Evolutionary conservation across 805 yeast genomes (phyloP).

Genomic region (Clavispora santaluciae): DNA sequence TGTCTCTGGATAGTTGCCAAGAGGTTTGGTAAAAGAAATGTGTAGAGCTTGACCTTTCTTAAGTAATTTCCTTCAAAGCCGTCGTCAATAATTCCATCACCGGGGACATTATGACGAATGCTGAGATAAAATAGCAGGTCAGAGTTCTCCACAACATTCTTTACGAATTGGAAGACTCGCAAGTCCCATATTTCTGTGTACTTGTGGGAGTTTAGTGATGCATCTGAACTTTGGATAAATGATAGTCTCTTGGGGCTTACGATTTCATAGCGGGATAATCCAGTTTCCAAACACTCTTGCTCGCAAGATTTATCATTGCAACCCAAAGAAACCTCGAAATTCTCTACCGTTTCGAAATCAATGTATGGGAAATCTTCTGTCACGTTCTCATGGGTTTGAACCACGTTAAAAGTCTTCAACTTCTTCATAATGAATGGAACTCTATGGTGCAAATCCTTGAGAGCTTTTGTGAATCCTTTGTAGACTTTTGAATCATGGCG

Average conservation of each 20-base stretch:
- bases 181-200: slow-evolving; percentile 53
- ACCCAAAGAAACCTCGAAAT: slow-evolving; percentile 44
- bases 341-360: slow-evolving; percentile 20
- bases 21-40: slow-evolving; percentile 41
- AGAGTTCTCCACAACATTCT: slow-evolving; percentile 20
- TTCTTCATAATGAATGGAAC: slow-evolving; percentile 10
- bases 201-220: slow-evolving; percentile 28
- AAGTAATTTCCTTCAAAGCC: slow-evolving; percentile 72
- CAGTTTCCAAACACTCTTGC: slow-evolving; percentile 40
- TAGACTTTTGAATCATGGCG: slow-evolving; percentile 7
- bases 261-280: slow-evolving; percentile 29
- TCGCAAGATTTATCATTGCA: slow-evolving; percentile 40
- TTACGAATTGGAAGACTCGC: slow-evolving; percentile 31
- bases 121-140: slow-evolving; percentile 37
- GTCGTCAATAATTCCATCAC: slow-evolving; percentile 43
- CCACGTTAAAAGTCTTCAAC: slow-evolving; percentile 21
- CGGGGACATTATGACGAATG: slow-evolving; percentile 56
- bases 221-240: slow-evolving; percentile 27
- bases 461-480: slow-evolving; percentile 2
- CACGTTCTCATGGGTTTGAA: slow-evolving; percentile 16
- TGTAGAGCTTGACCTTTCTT: slow-evolving; percentile 52
- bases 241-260: slow-evolving; percentile 32
- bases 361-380: slow-evolving; percentile 13
- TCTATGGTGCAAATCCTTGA: slow-evolving; percentile 6
- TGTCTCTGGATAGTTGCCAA: slow-evolving; percentile 17